Conservation (phyloP, 2,329 filamentous ascomycete species). For the Colletotrichum orchidophilum region DNA sequence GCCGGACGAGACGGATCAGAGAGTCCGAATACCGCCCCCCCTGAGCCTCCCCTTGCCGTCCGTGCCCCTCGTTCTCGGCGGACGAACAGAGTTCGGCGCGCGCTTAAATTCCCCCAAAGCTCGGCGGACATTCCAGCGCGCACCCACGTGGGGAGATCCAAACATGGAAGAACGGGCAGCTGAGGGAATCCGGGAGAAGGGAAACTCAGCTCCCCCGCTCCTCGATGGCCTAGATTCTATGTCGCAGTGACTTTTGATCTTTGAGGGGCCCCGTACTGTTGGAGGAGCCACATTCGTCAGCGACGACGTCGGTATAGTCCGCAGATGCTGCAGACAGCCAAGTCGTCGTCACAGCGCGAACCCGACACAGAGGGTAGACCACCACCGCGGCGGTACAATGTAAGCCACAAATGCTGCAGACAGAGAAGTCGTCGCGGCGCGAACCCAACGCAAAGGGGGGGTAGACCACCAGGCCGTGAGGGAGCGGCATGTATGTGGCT, state of each 20-base stretch:
- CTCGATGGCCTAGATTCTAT: neutral
- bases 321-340: neutral
- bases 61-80: neutral
- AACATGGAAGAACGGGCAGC: neutral
- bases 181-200: neutral
- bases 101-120: neutral
- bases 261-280: neutral
- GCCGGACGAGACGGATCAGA: neutral
- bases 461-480: neutral
- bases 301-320: neutral
- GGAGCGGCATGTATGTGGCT: neutral
- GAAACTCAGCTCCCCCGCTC: neutral
- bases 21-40: neutral
- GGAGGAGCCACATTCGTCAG: neutral
- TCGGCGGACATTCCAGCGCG: neutral
- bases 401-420: neutral
- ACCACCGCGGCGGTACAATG: too few relatives aligned
- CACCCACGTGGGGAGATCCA: neutral
- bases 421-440: neutral
- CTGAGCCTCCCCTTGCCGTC: neutral
- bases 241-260: neutral
- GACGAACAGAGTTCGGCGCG: neutral
- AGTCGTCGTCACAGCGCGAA: neutral
- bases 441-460: neutral
- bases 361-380: neutral